Conservation (phyloP, 1,284 basidiomycete genomes). For the Ustilago esculenta region DNA sequence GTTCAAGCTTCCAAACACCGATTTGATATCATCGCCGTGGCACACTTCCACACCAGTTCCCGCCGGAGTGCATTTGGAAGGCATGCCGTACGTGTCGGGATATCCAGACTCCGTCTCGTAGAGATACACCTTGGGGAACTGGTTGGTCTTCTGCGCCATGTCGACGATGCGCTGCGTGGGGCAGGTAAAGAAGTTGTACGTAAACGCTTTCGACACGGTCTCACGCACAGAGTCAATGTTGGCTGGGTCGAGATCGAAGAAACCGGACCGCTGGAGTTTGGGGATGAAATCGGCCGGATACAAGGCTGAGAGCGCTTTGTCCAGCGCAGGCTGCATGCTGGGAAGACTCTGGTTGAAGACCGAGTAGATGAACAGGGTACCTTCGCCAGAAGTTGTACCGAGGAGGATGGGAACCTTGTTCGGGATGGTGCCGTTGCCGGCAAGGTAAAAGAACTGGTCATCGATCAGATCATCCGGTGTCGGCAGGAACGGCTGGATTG, state of each 20-base stretch:
- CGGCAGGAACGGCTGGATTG: conserved; percentile 40
- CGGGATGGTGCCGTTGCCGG: conserved; percentile 38
- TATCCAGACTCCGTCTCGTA: conserved; percentile 38
- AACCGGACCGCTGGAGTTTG: conserved; percentile 13
- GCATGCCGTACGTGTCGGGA: conserved; percentile 8
- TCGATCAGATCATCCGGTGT: conserved; percentile 33
- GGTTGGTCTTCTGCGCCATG: conserved; percentile 5
- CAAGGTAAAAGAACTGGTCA: conserved; percentile 45
- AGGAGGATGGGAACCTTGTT: conserved; percentile 37
- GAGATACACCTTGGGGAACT: conserved; percentile 33
- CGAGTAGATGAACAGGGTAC: conserved; percentile 28
- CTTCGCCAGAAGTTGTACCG: conserved; percentile 36
- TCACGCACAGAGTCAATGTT: conserved; percentile 29
- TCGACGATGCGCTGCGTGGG: conserved; percentile 33
- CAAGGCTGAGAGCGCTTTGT: conserved; percentile 10
- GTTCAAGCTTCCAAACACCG: conserved; percentile 26
- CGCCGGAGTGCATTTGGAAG: conserved; percentile 16
- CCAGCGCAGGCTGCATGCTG: conserved; percentile 14
- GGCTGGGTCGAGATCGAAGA: conserved; percentile 26
- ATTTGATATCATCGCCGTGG: conserved; percentile 29
- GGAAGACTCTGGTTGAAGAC: conserved; percentile 19
- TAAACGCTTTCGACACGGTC: conserved; percentile 21
- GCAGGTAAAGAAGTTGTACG: conserved; percentile 46
- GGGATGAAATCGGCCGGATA: conserved; percentile 11
- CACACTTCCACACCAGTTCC: conserved; percentile 25